A percentile compares a stretch with the other conserved stretches of the same genome.
Conservation (phyloP, 495 filamentous ascomycete genomes). For the Daldinia childiae region DNA sequence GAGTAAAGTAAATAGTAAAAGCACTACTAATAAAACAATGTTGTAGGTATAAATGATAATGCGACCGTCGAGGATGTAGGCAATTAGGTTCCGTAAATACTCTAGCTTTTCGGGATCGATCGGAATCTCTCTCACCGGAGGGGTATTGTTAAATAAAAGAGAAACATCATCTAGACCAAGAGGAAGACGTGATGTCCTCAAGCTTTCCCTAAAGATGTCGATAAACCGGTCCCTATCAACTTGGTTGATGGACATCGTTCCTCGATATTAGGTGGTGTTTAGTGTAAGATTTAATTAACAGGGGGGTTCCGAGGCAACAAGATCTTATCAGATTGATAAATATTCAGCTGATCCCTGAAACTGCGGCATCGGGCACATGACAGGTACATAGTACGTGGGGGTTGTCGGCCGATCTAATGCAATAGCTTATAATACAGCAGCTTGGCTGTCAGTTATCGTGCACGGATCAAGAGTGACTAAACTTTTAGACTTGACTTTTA, state of each 20-base stretch:
- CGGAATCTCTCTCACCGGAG: slow-evolving; percentile 16
- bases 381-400: not conserved
- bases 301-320: slow-evolving; percentile 4
- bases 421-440: not conserved
- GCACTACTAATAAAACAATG: slow-evolving; percentile 44
- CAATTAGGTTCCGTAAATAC: slow-evolving; percentile 48
- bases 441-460: not conserved
- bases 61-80: slow-evolving; percentile 47
- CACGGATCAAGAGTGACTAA: not conserved
- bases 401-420: not conserved
- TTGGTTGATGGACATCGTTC: slow-evolving; percentile 30
- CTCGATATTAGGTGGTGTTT: slow-evolving; percentile 3
- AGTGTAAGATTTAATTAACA: slow-evolving; percentile 16
- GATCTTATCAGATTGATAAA: slow-evolving; percentile 50
- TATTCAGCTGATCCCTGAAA: not conserved
- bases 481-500: not conserved
- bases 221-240: slow-evolving; percentile 26
- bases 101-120: slow-evolving; percentile 46
- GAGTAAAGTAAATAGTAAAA: slow-evolving; percentile 42
- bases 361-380: slow-evolving; percentile 5
- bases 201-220: slow-evolving; percentile 35
- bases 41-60: slow-evolving; percentile 50
- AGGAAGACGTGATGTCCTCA: slow-evolving; percentile 35
- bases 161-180: slow-evolving; percentile 15
- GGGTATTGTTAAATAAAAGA: slow-evolving; percentile 8